Evolutionary conservation across 2,329 filamentous ascomycete species (phyloP).

Genomic region (Alternaria gansuensis): DNA sequence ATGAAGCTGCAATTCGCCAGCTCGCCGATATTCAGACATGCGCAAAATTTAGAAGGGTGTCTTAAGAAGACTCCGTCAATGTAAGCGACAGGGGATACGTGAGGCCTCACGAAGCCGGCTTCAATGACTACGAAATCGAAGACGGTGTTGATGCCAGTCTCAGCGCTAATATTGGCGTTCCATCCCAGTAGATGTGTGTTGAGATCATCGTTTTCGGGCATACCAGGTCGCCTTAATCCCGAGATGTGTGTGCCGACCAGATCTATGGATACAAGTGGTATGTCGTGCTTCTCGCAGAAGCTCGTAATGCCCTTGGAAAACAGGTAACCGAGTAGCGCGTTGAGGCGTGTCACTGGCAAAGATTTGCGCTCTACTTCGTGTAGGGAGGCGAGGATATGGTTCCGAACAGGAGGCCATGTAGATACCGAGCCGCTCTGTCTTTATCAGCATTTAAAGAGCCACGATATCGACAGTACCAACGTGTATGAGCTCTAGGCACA

Average conservation of each 20-base stretch:
- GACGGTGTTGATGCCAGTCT: conserved; percentile 66
- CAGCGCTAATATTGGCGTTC: conserved; percentile 63
- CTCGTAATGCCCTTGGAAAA: conserved; percentile 63
- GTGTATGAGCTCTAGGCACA: conserved; percentile 64
- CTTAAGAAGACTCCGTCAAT: conserved; percentile 66
- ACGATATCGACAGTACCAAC: conserved; percentile 18
- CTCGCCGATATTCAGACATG: conserved; percentile 69
- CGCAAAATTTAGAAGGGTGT: conserved; percentile 65
- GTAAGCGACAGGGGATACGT: conserved; percentile 65
- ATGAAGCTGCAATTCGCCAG: conserved; percentile 70
- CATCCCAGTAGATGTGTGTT: conserved; percentile 63
- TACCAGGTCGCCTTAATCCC: conserved; percentile 42
- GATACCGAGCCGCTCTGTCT: conserved; percentile 65
- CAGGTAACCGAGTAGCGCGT: conserved; percentile 65
- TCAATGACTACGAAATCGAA: conserved; percentile 68
- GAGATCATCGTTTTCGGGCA: conserved; percentile 29
- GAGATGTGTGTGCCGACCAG: conserved; percentile 67
- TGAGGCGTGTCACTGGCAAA: conserved; percentile 65
- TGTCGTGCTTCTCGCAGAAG: conserved; percentile 59
- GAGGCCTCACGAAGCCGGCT: conserved; percentile 65
- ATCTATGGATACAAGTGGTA: conserved; percentile 61
- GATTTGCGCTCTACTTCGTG: conserved; percentile 63
- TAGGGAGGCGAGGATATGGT: conserved; percentile 66
- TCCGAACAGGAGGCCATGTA: conserved; percentile 63
- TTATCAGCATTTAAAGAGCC: conserved; percentile 4